These are phyloP conservation scores for Orbilia ellipsospora DNA, from an alignment of 2,329 filamentous ascomycete genomes.

Conservation along the genomic window DNA sequence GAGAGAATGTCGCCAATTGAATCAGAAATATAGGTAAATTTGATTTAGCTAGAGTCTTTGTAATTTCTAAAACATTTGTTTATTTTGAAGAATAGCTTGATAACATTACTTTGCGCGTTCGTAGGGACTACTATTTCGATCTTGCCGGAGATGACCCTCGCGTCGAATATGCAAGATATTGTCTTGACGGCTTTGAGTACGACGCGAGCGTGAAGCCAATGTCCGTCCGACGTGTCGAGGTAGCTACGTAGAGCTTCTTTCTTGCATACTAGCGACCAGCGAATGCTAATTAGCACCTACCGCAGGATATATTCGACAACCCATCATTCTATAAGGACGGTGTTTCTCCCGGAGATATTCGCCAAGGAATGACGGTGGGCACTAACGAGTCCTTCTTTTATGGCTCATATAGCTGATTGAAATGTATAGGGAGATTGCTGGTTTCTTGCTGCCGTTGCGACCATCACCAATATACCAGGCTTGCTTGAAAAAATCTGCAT, in stretches of 20 bases:
- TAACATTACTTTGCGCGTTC: neutral
- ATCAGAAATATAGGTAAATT: slow-evolving; percentile 77
- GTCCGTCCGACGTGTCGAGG: slow-evolving; percentile 56
- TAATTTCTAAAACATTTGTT: too few relatives aligned
- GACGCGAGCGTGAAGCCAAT: slow-evolving; percentile 57
- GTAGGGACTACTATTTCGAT: slow-evolving; percentile 73
- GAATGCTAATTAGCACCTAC: neutral
- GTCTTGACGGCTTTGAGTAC: slow-evolving; percentile 66
- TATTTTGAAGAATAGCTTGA: neutral
- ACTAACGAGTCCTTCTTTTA: neutral
- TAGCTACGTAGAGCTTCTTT: slow-evolving; percentile 24
- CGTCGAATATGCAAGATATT: slow-evolving; percentile 63
- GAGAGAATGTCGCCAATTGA: slow-evolving; percentile 76
- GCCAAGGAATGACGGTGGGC: slow-evolving; percentile 70
- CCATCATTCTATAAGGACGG: slow-evolving; percentile 82
- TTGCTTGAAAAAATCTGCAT: slow-evolving; percentile 80
- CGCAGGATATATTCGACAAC: slow-evolving; percentile 77
- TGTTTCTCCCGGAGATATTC: slow-evolving; percentile 79
- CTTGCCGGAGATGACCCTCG: slow-evolving; percentile 64
- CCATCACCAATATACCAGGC: slow-evolving; percentile 77
- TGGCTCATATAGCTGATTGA: slow-evolving; percentile 55
- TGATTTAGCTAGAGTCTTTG: neutral
- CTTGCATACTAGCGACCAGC: slow-evolving; percentile 55
- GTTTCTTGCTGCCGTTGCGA: slow-evolving; percentile 83
- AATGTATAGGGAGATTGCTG: slow-evolving; percentile 82